Base-by-base conservation (phyloP, 495 filamentous ascomycete species). In the Articulospora tetracladia region DNA sequence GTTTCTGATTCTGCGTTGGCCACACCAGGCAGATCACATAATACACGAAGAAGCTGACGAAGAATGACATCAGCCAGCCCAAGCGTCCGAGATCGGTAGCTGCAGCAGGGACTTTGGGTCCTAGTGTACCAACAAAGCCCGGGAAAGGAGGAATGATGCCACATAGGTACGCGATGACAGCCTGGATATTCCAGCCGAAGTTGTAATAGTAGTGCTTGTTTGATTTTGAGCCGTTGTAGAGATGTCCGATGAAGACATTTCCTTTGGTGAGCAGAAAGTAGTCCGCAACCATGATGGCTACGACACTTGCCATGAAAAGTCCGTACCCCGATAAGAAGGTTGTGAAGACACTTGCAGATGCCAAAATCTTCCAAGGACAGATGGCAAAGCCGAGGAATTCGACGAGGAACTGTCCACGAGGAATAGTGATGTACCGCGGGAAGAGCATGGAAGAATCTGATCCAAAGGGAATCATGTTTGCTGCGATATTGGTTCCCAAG, bases 1-100 rank as follows among this genome's bases (percentile, higher is more conserved):
- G 25, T 30, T 58, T 70, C 62, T 73, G 62, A 57, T 75, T 75
- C 50, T 59, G 23, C 12, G 72, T 75, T 20, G 75, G 75, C 73
- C 73, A 76, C 8, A 76, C 41, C 23, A 48, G 30, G 59, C 74
- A 76, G n/a, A 77, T 57, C 1, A 65, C 61, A 54, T 66, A 71
- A 48, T 77, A 77, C 1, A 71, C 62, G 0, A 76, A 58, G 51
- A 75, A 74, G 13, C 68, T 67, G 30, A 65, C 62, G 12, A 63
- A 26, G 62, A 77, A 77, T 2, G 72, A 73, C 19, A 76, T 51
- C 20, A 75, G 61, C 75, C 75, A 77, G 34, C 73, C 75, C 0
- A 77, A 58, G 20, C 73, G 62, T 24, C 70, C 69, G 1, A 77
- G 59, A 27, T 74, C 63, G 19, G 62, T 60, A 1, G 73, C 75